Percentiles rank a stretch among this genome's conserved stretches.
Conservation (phyloP, 2,329 filamentous ascomycete species). For the Huntiella abstrusa region DNA sequence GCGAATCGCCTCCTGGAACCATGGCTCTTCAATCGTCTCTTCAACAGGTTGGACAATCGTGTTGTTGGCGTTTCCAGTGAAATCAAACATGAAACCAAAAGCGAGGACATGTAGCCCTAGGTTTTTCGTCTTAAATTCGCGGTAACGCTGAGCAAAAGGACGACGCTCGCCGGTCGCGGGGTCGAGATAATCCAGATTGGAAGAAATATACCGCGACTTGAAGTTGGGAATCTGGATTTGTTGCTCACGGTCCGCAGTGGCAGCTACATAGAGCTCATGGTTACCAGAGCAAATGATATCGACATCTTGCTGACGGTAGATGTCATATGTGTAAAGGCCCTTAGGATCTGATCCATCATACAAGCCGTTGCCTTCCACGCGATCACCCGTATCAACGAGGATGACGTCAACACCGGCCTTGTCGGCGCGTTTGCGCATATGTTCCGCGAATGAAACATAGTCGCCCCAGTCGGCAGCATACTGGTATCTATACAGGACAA, state of each 20-base stretch:
- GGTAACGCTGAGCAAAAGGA: conserved; percentile 64
- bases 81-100: conserved; percentile 91
- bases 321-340: conserved; percentile 73
- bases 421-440: conserved; percentile 64
- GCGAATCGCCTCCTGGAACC: conserved; percentile 76
- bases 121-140: conserved; percentile 82
- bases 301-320: conserved; percentile 63
- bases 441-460: conserved; percentile 79
- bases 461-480: conserved; percentile 97
- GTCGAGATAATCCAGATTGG: conserved; percentile 78
- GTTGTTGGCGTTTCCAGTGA: conserved; percentile 78
- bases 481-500: conserved; percentile 41
- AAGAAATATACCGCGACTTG: conserved; percentile 63
- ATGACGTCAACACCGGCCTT: conserved; percentile 63
- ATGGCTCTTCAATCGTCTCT: conserved; percentile 61
- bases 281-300: conserved; percentile 81
- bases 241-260: conserved; percentile 62
- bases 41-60: conserved; percentile 66
- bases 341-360: conserved; percentile 82
- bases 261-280: conserved; percentile 77
- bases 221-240: conserved; percentile 68
- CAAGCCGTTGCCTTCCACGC: conserved; percentile 83
- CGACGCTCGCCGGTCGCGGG: conserved; percentile 49
- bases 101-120: conserved; percentile 67
- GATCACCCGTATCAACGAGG: conserved; percentile 88